Evolutionary conservation across 805 yeast genomes (phyloP), one percentile per base, ranked within the genome.

Genomic region (Candida stauntonica): DNA sequence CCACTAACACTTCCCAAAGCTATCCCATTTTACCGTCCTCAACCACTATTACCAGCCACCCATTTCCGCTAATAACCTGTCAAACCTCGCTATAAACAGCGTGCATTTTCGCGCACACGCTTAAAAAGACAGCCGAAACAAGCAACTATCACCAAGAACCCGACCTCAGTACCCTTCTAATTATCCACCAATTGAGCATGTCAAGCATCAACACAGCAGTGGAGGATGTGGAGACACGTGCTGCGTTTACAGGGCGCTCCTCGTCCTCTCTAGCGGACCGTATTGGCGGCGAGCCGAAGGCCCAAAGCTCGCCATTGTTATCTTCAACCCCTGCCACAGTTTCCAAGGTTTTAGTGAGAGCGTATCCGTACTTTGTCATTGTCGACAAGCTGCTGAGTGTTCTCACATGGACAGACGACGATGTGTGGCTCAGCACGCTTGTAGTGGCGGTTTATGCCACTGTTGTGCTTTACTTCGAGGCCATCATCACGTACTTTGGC

Each of bases 261-360:
- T 38, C 52, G 3, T 29, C 52, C 4, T 29, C 44, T 1, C 30
- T 39, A 1, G 32, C 33, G 2, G 52, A 48, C 11, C 39, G 56
- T 29, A 45, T 54, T 26, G 57, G 57, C 1, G 54, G 54, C n/a
- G 51, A 50, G 13, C 23, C 49, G 17, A 48, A 47, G 27, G 48
- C 59, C 5, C 47, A 52, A 39, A 47, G 54, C 29, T 84, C 96
- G 3, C 96, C 97, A 1, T 70, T 93, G 47, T 71, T 87, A 27
- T 77, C 87, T 2, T 78, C 87, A 1, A 93, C 99, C 0, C 98
- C 98, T 3, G 93, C 96, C 3, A 77, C 88, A 1, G 86, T 91
- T 12, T 81, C 95, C 21, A 84, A 86, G 51, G 86, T 93, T 3
- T 69, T 91, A 36, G 76, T 88, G 28, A 72, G 78, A 44, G 77